Evolutionary conservation across 2,329 filamentous ascomycete genomes (phyloP), one percentile per base, ranked within the genome.

Genomic region (Penicillium sp.): DNA sequence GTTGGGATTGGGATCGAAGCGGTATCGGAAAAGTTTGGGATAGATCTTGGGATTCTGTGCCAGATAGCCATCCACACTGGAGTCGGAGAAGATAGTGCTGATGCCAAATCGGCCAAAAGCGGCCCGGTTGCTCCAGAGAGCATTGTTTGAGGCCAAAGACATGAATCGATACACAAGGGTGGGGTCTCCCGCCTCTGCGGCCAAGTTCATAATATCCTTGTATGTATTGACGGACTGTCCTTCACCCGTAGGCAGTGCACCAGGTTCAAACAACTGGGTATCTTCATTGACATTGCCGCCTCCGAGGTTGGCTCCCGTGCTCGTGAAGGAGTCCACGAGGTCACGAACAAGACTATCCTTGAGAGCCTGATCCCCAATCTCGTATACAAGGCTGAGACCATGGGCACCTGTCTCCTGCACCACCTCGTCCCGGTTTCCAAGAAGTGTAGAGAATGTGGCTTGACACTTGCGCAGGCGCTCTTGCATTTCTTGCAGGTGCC

Each of bases 161-260:
- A 99, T 99, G 74, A 99, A 97, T 55, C 92, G 90, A 76, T 99
- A 99, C 1, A 97, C 89, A n/a, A 99, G 78, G 61, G 89, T 92
- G 52, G 94, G 92, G 64, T 99, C 92, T 10, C 94, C 94, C 30
- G 96, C 92, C 73, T 99, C 94, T 39, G 92, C 90, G n/a, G 94
- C 94, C 43, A 99, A 78, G 61, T 81, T 94, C 71, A 99, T 89
- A 60, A 99, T 97, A 66, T 99, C 94, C 68, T 95, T 96, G 76
- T 99, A 99, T 0, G 92, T 97, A 0, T 90, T 96, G 49, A 97
- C 83, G 0, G 91, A 91, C 60, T 82, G 90, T 7, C 91, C 91
- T 58, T 96, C 90, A 3, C 92, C 90, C 0, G 92, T 97, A 0
- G 92, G 92, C 11, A 97, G 73, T 2, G 90, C 89, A 5, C 94